Evolutionary conservation across 1,284 basidiomycete genomes (phyloP), one percentile per base, ranked within the genome.

Genomic region (Laetiporus sulphureus): DNA sequence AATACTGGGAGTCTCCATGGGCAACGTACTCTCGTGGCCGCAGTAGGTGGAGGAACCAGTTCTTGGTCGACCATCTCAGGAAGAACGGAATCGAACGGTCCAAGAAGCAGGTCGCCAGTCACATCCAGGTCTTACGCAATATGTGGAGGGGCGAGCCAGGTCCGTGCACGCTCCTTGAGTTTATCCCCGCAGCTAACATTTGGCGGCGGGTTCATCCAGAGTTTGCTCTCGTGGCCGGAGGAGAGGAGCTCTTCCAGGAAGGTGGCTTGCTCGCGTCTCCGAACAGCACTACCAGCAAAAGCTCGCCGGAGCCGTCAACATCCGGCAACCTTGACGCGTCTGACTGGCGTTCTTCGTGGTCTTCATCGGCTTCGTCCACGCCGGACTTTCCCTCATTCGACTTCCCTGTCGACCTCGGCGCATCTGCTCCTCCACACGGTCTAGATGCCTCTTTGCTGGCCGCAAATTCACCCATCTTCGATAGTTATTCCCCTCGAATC

Each of bases 71-170:
- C 49, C 81, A 82, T 55, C 74, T 88, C 44, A 69, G 76, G 44
- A 76, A 73, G 50, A 64, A 68, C 32, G 81, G 79, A 44, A 75
- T 89, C 54, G 68, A 70, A 22, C 77, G 85, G 25, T 73, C 81
- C 31, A 87, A 85, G 70, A 88, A 88, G 58, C 84, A 88, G 59
- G 85, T 89, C 52, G 85, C 86, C 15, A 84, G 80, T 57, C 85
- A 89, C 56, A 84, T 89, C 40, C 85, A 89, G 57, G 85, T 88
- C 43, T 61, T 88, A 36, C 69, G 83, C 34, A 88, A 87, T 57
- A 88, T 88, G 84, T 87, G 83, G 84, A 86, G 86, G 57, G 84
- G 83, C 25, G 77, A 84, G 46, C 71, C 78, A 66, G 77, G 83
- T 83, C 48, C 32, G 69, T 56, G 32, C 30, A 25, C 41, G 22